Evolutionary conservation across 1,139 yeast species (phyloP).

Genomic region (Debaryomyces sp.): DNA sequence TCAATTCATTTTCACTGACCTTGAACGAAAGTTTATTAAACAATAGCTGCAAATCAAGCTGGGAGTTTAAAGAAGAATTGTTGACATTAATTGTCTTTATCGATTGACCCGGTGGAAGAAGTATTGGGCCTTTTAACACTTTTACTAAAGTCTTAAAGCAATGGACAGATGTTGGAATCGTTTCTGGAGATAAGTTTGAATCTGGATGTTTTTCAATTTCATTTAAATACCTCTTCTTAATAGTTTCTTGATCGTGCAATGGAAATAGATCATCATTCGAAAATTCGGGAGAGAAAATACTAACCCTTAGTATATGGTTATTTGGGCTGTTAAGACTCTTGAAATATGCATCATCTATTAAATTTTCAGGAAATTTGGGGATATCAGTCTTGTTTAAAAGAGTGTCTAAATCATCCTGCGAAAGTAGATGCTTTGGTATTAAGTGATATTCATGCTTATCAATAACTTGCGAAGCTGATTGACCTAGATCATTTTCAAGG

Average conservation of each 20-base stretch:
- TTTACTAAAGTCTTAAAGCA: constrained; percentile 61
- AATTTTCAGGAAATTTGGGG: constrained; percentile 8
- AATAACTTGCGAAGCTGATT: constrained; percentile 8
- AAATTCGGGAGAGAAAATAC: constrained; percentile 38
- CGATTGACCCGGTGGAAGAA: constrained; percentile 42
- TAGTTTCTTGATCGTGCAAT: constrained; percentile 27
- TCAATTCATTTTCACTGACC: constrained; percentile 42
- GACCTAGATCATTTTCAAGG: constrained; percentile 25
- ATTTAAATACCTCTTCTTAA: constrained; percentile 31
- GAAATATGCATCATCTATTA: constrained; percentile 41
- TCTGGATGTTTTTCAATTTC: constrained; percentile 31
- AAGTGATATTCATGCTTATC: constrained; percentile 44
- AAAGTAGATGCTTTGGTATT: constrained; percentile 26
- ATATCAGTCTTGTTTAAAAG: constrained; percentile 15
- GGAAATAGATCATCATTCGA: constrained; percentile 26
- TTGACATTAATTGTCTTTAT: constrained; percentile 54
- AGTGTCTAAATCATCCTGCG: constrained; percentile 29
- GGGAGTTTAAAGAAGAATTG: constrained; percentile 53
- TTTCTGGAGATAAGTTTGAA: constrained; percentile 30
- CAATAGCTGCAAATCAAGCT: constrained; percentile 57
- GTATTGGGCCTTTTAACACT: constrained; percentile 64
- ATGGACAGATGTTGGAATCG: constrained; percentile 52
- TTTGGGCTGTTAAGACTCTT: constrained; percentile 27
- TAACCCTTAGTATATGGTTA: constrained; percentile 35
- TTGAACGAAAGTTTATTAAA: constrained; percentile 48